Evolutionary conservation across 1,139 yeast species (phyloP), one percentile per base, ranked within the genome.

Genomic region (Debaryomyces sp.): DNA sequence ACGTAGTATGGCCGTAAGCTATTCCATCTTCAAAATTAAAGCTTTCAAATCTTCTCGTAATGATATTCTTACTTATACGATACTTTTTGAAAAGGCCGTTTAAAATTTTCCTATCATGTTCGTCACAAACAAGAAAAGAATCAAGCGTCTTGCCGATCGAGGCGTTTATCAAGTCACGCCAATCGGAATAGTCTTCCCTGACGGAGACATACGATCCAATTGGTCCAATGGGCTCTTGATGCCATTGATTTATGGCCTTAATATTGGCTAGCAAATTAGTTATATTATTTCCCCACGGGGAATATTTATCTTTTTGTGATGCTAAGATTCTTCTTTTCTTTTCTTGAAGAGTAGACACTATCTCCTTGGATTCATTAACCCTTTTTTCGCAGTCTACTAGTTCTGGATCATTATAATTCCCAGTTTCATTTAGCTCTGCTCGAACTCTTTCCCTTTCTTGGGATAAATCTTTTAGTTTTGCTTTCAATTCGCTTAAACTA

Each of bases 141-240:
- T 78, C 82, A 15, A 89, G 64, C 0, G 81, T 66, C 13, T 72
- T 68, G 3, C 75, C 73, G 13, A 73, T 62, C 0, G 73, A 61
- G 0, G 80, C 64, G 57, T 89, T 95, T 12, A 94, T 63, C 4
- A 88, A 63, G 17, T 77, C 77, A 6, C 78, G 70, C 92, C 92
- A 92, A 37, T 75, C 65, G 12, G 74, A 68, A 54, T 68, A 80
- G 17, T 77, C 82, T 1, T 68, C 63, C 55, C 82, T 87, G 13
- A 94, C 71, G 8, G 80, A 73, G 2, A 91, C 73, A 50, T 71
- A 71, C 7, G 75, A 58, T 0, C 97, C 98, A 1, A 92, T 51
- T 0, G 99, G 99, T 0, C 99, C 99, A n/a, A 88, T 64, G 0
- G 96, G 96, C 21, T 57, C 60, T 2, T 62, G 55, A 18, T 71